phyloP scores from a whole-genome alignment of 148 eudicot species.

The Chenopodium album region DNA sequence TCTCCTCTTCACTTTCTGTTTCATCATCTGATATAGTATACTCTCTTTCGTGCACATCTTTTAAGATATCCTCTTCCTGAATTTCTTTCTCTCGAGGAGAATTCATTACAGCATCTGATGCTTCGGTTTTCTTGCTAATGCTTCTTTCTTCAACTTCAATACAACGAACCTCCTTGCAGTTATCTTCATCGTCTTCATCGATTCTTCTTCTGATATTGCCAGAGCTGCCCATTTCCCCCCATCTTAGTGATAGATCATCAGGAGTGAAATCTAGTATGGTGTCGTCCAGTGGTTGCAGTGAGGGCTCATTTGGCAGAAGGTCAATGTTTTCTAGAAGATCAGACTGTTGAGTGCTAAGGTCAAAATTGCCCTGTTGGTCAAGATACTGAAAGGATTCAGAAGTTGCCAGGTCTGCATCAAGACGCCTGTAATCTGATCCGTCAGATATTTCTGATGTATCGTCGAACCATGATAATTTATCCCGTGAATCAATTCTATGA shows the following conservation, averaged over 20 bases:
- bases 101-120: constrained; percentile 11
- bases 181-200: constrained; percentile 43
- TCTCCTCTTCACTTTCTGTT: constrained; percentile 5
- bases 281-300: constrained; percentile 43
- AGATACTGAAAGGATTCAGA: constrained; percentile 39
- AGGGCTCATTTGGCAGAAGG: constrained; percentile 41
- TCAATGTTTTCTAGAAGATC: constrained; percentile 39
- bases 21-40: not conserved
- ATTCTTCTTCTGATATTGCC: constrained; percentile 1
- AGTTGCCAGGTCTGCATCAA: constrained; percentile 41
- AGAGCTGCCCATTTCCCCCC: constrained; percentile 18
- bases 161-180: constrained; percentile 69
- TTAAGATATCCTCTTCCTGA: constrained; percentile 8
- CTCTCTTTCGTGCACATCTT: not conserved
- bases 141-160: constrained; percentile 43
- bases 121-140: constrained; percentile 24
- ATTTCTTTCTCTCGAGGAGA: constrained; percentile 15
- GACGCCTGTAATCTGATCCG: constrained; percentile 49
- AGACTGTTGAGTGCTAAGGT: constrained; percentile 30
- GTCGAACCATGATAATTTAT: constrained; percentile 46
- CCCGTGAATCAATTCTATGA: constrained; percentile 27
- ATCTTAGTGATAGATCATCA: constrained; percentile 10
- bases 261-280: constrained; percentile 39
- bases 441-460: constrained; percentile 74
- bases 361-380: constrained; percentile 29